phyloP scores from a whole-genome alignment of 2,329 filamentous ascomycete genomes.

The Aspergillus neoniger region DNA sequence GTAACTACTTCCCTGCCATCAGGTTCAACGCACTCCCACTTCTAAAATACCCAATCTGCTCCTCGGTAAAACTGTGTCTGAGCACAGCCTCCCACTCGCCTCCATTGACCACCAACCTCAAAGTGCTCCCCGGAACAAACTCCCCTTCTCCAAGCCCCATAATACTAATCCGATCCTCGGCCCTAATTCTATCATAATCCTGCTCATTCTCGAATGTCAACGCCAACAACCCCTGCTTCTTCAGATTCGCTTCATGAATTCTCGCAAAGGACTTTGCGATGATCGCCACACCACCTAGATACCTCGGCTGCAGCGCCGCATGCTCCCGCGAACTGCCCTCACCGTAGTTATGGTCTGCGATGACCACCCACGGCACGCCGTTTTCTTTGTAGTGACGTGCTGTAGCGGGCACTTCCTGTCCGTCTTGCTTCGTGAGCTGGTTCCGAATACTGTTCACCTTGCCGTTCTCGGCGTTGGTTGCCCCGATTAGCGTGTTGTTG shows the following conservation, averaged over 20 bases:
- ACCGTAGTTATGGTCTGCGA: not conserved
- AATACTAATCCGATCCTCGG: not conserved
- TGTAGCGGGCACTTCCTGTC: not conserved
- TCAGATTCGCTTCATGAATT: not conserved
- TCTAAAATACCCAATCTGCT: constrained; percentile 1
- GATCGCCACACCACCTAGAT: not conserved
- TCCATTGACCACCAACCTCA: not conserved
- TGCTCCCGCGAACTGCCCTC: constrained; percentile 2
- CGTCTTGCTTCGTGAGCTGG: not conserved
- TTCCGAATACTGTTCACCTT: not conserved
- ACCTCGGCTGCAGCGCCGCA: constrained; percentile 2
- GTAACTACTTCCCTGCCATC: not conserved
- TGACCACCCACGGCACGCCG: not conserved
- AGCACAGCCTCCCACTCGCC: not conserved
- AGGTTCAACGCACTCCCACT: constrained; percentile 2
- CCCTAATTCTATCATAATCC: not conserved
- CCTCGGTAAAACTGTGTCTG: not conserved
- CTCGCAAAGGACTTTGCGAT: constrained; percentile 2
- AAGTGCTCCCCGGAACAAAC: not conserved
- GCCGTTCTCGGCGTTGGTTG: not conserved
- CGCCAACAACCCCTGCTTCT: constrained; percentile 1
- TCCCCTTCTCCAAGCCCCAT: not conserved
- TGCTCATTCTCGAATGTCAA: not conserved
- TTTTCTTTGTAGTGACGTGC: not conserved
- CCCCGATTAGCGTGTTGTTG: not conserved